Evolutionary conservation across 148 eudicot genomes (phyloP), one percentile per base, ranked within the genome.

Genomic region (Chenopodium berlandieri): DNA sequence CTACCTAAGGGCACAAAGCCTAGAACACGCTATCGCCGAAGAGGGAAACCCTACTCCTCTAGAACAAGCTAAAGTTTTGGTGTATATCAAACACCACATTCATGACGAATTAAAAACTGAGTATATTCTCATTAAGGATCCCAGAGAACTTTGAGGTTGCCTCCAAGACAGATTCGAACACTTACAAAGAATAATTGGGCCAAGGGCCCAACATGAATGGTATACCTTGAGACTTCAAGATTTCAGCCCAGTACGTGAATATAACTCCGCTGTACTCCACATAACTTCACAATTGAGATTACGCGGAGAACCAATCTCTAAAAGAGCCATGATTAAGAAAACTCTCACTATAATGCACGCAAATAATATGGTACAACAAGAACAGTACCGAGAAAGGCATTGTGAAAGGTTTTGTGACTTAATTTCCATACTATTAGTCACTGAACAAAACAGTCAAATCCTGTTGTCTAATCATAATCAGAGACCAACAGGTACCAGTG

Each of bases 141-240:
- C 54, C 11, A 64, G 20, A 32, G 50, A 63, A 20, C 20, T 77
- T 7, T 76, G 68, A 52, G 31, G 7, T 34, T 27, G 16, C 31
- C 66, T 56, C 9, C 7, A 63, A 16, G 68, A 77, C 7, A 64
- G 50, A 13, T 77, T 25, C 23, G 25, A 11, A 48, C 44, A 48
- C 32, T 3, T 73, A 16, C 5, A n/a, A 0, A 73, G 31, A n/a
- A 48, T 73, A 6, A 22, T 72, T 44, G 14, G 54, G 56, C 68
- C 79, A n/a, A 77, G 48, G 30, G 52, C 67, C 47, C 76, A 22
- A 12, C 48, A 23, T 66, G 80, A 65, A 11, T 63, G 70, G 80
- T 23, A 16, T 10, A 77, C 17, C n/a, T 4, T 78, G 14, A 23
- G n/a, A 7, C 48, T 65, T 31, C 60, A 78, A 17, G 73, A 78